phyloP scores from a whole-genome alignment of 257 asterid species.

The Solanum rostratum region DNA sequence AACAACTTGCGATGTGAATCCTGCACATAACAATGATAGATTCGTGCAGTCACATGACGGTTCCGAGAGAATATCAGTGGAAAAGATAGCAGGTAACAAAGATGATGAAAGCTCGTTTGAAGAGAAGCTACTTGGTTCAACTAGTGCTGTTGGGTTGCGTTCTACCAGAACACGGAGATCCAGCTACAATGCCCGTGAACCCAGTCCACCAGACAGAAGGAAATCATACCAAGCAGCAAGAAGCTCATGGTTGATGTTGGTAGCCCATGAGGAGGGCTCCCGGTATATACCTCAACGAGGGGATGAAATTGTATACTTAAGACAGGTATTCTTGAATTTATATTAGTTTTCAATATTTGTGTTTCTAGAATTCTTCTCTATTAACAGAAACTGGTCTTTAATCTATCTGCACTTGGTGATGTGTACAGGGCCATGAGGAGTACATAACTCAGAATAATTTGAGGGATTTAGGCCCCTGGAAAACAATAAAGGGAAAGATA shows the following conservation, averaged over 20 bases:
- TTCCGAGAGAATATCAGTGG: constrained; percentile 41
- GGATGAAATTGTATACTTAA: constrained; percentile 74
- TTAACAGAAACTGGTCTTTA: constrained; percentile 1
- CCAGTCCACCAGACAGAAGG: constrained; percentile 51
- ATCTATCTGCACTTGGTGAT: background rate
- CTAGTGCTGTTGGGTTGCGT: constrained; percentile 46
- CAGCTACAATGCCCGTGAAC: constrained; percentile 31
- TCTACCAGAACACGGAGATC: constrained; percentile 58
- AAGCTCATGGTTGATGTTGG: constrained; percentile 77
- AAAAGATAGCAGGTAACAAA: constrained; percentile 34
- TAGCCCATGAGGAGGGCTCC: constrained; percentile 74
- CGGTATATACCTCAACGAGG: constrained; percentile 83
- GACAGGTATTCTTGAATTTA: constrained; percentile 51
- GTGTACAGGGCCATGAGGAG: constrained; percentile 84
- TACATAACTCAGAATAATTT: constrained; percentile 28
- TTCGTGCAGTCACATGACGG: constrained; percentile 26
- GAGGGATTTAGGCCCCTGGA: constrained; percentile 70
- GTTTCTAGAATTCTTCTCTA: background rate
- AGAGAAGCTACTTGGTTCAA: constrained; percentile 40
- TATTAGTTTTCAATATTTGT: background rate
- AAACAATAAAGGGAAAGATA: constrained; percentile 44
- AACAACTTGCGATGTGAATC: constrained; percentile 28
- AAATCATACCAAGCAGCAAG: constrained; percentile 53
- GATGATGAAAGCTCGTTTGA: constrained; percentile 41
- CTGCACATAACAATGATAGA: constrained; percentile 21